phyloP scores from a whole-genome alignment of 768 basidiomycete genomes.

The Russula sp. region DNA sequence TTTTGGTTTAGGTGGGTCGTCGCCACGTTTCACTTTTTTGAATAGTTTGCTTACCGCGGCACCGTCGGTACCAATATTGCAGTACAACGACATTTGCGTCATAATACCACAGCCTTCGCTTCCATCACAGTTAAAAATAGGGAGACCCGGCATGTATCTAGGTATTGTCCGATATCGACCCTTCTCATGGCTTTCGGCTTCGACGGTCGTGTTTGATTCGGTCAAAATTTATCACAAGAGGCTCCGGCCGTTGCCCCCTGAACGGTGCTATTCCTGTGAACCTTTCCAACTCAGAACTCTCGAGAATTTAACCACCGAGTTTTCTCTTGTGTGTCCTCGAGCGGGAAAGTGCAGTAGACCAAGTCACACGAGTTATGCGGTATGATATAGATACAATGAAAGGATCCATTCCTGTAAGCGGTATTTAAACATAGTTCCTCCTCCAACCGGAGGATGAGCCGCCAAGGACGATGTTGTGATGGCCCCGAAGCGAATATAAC shows the following conservation, averaged over 20 bases:
- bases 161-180: neutral
- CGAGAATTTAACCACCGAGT: neutral
- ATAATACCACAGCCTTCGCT: neutral
- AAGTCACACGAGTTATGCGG: neutral
- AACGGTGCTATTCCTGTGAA: neutral
- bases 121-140: neutral
- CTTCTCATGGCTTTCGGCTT: neutral
- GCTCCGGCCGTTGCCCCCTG: neutral
- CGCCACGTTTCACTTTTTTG: neutral
- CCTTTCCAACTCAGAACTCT: neutral
- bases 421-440: neutral
- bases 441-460: neutral
- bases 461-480: neutral
- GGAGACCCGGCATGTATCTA: neutral
- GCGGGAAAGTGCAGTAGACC: neutral
- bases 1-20: constrained; percentile 2
- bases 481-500: neutral
- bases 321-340: neutral
- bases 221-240: neutral
- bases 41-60: neutral
- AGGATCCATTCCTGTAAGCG: neutral
- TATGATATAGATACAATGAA: constrained; percentile 11
- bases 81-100: neutral
- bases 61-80: neutral
- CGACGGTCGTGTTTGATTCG: neutral